Evolutionary conservation across 2,329 filamentous ascomycete species (phyloP), one percentile per base, ranked within the genome.

Genomic region (Alternaria consortialis): DNA sequence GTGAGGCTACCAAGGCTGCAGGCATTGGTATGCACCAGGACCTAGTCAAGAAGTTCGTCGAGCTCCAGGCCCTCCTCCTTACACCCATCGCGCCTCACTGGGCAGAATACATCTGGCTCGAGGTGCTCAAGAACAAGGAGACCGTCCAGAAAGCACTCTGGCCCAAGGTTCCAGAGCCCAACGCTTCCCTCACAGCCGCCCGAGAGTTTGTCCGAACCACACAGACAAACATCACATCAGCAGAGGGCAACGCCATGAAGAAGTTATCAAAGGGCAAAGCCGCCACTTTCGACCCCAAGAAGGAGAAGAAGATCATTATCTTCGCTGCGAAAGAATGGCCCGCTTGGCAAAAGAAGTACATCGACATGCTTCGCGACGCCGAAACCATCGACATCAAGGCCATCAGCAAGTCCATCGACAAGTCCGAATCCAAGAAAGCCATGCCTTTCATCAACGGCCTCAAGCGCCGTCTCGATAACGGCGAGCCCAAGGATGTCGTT

Each of bases 391-490:
- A 97, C 74, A 92, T 96, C 77, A 97, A 96, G 83, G 88, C 87
- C 58, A 83, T 97, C 47, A 91, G 89, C 72, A 89, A 88, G 68
- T 87, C 89, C 74, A 90, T 97, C 59, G 88, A 88, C 69, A 97
- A 97, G 84, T 85, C 93, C 74, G 92, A 96, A 81, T 93, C 93
- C 86, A 99, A 98, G 88, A 95, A 96, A 82, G 94, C 93, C 2
- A 98, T 98, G 94, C 95, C 95, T 0, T 98, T 97, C 75, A 90
- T 97, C 51, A 94, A 98, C 82, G 82, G 79, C 7, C 83, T 98
- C 62, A 97, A 97, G 89, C 91, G 87, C 79, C 88, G 92, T 53
- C 86, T 99, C 57, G 84, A 93, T 58, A 76, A 77, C 37, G 84
- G 85, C 51, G 90, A 91, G 63, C 88, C 94, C 13, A 82, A 87